Conservation (phyloP, 306 rosid species). For the Inga oerstediana region DNA sequence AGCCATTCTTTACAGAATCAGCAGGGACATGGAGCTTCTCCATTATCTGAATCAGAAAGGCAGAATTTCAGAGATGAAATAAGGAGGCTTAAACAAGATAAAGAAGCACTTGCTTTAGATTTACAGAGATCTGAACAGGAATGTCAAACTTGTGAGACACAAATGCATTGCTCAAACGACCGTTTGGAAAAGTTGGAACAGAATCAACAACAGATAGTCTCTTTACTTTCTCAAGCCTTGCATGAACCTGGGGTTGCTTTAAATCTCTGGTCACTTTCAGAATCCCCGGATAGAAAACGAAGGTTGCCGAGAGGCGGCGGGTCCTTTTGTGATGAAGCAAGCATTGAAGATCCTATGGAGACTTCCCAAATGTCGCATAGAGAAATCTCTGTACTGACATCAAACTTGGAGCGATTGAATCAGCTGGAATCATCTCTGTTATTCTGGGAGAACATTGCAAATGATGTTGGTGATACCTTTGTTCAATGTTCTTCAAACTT, state of each 20-base stretch:
- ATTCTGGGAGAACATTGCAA: conserved; percentile 72
- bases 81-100: conserved; percentile 68
- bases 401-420: conserved; percentile 54
- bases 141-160: conserved; percentile 51
- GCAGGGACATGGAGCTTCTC: conserved; percentile 54
- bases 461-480: conserved; percentile 34
- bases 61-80: conserved; percentile 60
- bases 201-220: conserved; percentile 55
- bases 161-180: conserved; percentile 53
- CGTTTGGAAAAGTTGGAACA: conserved; percentile 58
- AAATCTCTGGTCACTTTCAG: conserved; percentile 61
- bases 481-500: conserved; percentile 45
- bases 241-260: conserved; percentile 59
- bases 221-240: conserved; percentile 61
- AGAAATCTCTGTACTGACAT: conserved; percentile 45
- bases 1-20: conserved; percentile 87
- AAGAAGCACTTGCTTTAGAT: conserved; percentile 56
- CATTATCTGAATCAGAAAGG: conserved; percentile 66
- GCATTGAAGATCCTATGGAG: conserved; percentile 51
- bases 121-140: conserved; percentile 64
- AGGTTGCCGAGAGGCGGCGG: conserved; percentile 66
- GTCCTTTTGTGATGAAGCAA: conserved; percentile 45
- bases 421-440: conserved; percentile 66
- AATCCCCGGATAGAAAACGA: conserved; percentile 70
- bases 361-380: conserved; percentile 41